Evolutionary conservation across 139 green algal genomes (phyloP).

Genomic region (Picochlorum sp.): DNA sequence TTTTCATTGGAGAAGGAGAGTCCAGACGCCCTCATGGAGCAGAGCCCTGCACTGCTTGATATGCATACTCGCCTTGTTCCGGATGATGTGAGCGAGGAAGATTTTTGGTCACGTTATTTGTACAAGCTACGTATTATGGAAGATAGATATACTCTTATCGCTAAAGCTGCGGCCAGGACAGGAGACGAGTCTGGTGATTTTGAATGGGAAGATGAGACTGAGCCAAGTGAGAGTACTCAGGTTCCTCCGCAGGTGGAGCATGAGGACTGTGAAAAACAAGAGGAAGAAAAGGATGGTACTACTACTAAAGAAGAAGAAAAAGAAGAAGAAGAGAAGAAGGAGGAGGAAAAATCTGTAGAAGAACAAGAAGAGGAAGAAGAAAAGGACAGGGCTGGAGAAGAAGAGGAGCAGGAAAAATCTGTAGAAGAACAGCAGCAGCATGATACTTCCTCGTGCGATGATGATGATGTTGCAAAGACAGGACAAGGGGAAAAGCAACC

Average conservation of each 20-base stretch:
- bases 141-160: conserved; percentile 13
- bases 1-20: conserved; percentile 44
- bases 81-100: conserved; percentile 80
- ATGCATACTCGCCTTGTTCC: conserved; percentile 78
- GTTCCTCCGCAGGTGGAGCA: too few species aligned
- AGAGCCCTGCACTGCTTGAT: conserved; percentile 71
- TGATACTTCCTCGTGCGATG: not conserved
- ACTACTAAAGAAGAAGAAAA: too few species aligned
- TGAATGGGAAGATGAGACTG: too few species aligned
- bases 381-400: not conserved
- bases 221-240: too few species aligned
- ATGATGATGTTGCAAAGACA: not conserved
- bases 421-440: not conserved
- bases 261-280: not conserved
- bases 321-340: not conserved
- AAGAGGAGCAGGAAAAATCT: not conserved
- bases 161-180: not conserved
- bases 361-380: not conserved
- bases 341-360: not conserved
- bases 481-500: not conserved
- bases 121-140: conserved; percentile 62
- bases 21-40: conserved; percentile 46
- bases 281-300: too few species aligned
- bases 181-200: not conserved
- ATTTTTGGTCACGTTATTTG: conserved; percentile 93